Evolutionary conservation across 2,329 filamentous ascomycete species (phyloP).

Genomic region (Cladosporium colombiae): DNA sequence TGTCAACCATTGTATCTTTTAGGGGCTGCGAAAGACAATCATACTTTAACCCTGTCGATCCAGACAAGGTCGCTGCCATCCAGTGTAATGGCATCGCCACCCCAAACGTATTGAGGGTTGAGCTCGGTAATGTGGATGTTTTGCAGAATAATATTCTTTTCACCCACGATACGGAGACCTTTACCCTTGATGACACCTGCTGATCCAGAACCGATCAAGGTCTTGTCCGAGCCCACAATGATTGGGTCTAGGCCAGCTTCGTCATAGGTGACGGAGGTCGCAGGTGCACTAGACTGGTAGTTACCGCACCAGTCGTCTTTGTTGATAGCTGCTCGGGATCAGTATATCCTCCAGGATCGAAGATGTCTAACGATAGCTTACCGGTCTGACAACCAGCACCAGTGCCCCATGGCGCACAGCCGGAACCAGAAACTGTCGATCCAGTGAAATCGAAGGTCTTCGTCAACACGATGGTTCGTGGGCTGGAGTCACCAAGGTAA

Average conservation of each 20-base stretch:
- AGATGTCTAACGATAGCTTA: neutral
- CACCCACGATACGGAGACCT: constrained; percentile 41
- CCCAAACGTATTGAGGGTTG: constrained; percentile 44
- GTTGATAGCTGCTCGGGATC: constrained; percentile 53
- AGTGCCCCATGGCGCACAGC: constrained; percentile 59
- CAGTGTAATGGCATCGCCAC: constrained; percentile 42
- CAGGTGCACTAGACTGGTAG: constrained; percentile 36
- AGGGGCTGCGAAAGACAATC: too few species aligned
- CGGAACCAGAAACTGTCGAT: constrained; percentile 51
- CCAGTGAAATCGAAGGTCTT: constrained; percentile 57
- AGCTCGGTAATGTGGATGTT: constrained; percentile 43
- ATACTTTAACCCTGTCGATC: constrained; percentile 41
- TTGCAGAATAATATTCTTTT: constrained; percentile 57
- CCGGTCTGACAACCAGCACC: constrained; percentile 54
- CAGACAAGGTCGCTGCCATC: constrained; percentile 40
- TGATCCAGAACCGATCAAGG: constrained; percentile 43
- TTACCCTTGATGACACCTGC: constrained; percentile 46
- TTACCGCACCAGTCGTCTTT: constrained; percentile 60
- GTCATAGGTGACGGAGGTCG: constrained; percentile 50
- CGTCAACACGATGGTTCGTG: constrained; percentile 61
- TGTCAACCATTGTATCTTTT: too few species aligned
- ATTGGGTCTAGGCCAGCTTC: constrained; percentile 52
- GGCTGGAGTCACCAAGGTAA: constrained; percentile 56
- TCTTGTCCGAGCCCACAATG: constrained; percentile 45
- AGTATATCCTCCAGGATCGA: neutral